Conservation (phyloP, 345 rosid species). For the Erucastrum elatum region DNA sequence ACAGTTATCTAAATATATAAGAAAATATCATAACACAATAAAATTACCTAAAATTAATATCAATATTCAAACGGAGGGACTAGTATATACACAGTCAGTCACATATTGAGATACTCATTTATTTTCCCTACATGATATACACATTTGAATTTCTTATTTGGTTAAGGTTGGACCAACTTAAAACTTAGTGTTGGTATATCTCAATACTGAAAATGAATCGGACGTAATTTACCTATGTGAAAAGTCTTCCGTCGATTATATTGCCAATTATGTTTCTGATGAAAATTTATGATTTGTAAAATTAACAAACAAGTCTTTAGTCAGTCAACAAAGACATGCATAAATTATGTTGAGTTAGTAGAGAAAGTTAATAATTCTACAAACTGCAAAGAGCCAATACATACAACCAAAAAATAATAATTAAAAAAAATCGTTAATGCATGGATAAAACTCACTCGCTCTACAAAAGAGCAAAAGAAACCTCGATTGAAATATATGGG, state of each 20-base stretch:
- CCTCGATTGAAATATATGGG: neutral
- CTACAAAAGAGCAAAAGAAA: neutral
- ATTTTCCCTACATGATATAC: neutral
- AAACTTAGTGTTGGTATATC: neutral
- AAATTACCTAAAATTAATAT: too few relatives aligned
- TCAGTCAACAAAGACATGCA: neutral
- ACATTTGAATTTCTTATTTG: neutral
- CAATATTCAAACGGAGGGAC: too few relatives aligned
- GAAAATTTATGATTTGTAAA: neutral
- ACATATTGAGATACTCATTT: neutral
- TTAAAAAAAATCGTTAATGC: neutral
- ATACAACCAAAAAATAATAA: neutral
- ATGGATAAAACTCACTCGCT: constrained; percentile 16
- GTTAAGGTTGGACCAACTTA: neutral
- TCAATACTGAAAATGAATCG: neutral
- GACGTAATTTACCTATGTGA: neutral
- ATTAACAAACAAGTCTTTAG: neutral
- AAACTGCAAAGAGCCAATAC: constrained; percentile 11
- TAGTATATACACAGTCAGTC: neutral
- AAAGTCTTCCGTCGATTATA: neutral
- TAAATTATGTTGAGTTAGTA: neutral
- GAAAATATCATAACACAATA: too few relatives aligned
- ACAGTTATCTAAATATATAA: too few relatives aligned
- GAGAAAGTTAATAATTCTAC: neutral
- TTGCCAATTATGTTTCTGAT: neutral